Conservation (phyloP, 805 yeast genomes). For the Candida awuae region DNA sequence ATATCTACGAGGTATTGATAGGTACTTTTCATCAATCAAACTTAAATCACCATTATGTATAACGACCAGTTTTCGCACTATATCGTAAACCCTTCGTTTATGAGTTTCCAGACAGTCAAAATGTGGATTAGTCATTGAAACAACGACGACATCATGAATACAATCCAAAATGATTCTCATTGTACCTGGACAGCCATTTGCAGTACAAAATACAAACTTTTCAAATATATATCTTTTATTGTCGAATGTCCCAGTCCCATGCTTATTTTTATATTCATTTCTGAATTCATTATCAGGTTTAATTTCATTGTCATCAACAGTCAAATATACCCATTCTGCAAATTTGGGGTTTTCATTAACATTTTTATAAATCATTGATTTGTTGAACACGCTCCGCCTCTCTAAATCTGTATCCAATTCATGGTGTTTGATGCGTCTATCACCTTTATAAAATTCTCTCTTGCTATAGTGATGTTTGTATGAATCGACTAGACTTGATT, state of each 20-base stretch:
- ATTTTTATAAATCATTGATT: not conserved
- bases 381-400: conserved; percentile 1
- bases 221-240: conserved; percentile 4
- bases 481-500: not conserved
- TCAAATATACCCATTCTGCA: conserved; percentile 4
- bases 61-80: conserved; percentile 10
- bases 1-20: conserved; percentile 11
- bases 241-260: not conserved
- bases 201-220: conserved; percentile 4
- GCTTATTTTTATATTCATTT: too few relatives aligned
- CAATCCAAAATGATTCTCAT: conserved; percentile 8
- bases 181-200: conserved; percentile 9
- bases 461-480: not conserved
- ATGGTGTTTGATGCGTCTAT: not conserved
- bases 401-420: conserved; percentile 1
- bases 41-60: conserved; percentile 10
- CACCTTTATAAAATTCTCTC: not conserved
- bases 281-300: not conserved
- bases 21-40: conserved; percentile 6
- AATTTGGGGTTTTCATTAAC: not conserved
- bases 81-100: conserved; percentile 9
- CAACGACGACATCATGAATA: conserved; percentile 8
- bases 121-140: conserved; percentile 6
- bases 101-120: conserved; percentile 9
- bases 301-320: conserved; percentile 1